These are phyloP conservation scores for Teratosphaeria nubilosa DNA, from an alignment of 2,329 filamentous ascomycete genomes.

Conservation along the genomic window DNA sequence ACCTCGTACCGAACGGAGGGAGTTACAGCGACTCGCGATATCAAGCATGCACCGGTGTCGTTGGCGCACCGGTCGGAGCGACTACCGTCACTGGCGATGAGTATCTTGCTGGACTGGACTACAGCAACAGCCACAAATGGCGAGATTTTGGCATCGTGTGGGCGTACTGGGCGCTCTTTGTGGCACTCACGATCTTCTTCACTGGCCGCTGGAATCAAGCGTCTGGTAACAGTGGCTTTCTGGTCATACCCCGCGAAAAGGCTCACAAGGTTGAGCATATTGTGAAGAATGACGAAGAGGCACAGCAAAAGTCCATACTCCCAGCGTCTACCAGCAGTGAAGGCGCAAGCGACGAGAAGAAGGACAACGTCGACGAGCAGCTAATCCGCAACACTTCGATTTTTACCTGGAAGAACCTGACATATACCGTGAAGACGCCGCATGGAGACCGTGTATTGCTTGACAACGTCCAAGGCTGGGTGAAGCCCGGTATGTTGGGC, in stretches of 20 bases:
- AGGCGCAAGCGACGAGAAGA: background rate
- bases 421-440: constrained; percentile 40
- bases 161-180: constrained; percentile 53
- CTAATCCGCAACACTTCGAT: constrained; percentile 55
- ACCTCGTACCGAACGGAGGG: constrained; percentile 1
- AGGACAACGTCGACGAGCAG: constrained; percentile 50
- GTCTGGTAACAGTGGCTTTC: constrained; percentile 19
- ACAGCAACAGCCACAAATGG: constrained; percentile 29
- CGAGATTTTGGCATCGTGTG: constrained; percentile 60
- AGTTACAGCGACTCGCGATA: background rate
- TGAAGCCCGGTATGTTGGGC: constrained; percentile 40
- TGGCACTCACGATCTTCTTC: constrained; percentile 46
- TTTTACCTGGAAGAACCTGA: constrained; percentile 67
- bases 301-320: background rate
- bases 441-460: constrained; percentile 36
- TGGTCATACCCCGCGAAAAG: constrained; percentile 44
- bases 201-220: constrained; percentile 47
- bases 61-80: constrained; percentile 48
- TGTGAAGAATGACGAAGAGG: background rate
- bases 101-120: constrained; percentile 47
- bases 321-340: background rate
- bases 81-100: constrained; percentile 49
- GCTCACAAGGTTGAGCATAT: background rate
- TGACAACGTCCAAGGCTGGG: constrained; percentile 39
- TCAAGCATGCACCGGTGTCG: constrained; percentile 35